Percentiles rank a stretch among this genome's conserved stretches.
phyloP scores from a whole-genome alignment of 768 basidiomycete species.

The Dentipellis sp. region DNA sequence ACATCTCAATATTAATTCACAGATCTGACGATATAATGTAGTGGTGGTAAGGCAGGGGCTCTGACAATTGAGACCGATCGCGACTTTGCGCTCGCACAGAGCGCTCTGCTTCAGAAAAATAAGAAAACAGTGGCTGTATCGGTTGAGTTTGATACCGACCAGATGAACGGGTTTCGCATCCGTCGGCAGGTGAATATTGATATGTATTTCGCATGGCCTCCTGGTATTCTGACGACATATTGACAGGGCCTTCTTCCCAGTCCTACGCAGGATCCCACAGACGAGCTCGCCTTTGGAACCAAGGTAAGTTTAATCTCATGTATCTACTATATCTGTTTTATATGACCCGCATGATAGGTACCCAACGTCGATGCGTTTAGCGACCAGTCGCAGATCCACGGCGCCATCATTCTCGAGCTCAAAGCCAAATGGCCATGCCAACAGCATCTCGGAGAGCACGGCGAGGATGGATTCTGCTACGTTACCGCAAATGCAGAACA shows the following conservation, averaged over 20 bases:
- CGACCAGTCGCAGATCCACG: not conserved
- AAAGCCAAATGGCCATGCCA: not conserved
- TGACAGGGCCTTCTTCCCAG: too few species aligned
- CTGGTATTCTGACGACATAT: too few species aligned
- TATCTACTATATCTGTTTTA: not conserved
- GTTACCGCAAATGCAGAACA: not conserved
- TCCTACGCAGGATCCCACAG: too few species aligned
- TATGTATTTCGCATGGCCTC: not conserved
- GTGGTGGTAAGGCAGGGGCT: slow-evolving; percentile 2
- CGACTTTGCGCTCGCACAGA: not conserved
- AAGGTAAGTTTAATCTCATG: not conserved
- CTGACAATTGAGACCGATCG: not conserved
- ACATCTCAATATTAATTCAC: not conserved
- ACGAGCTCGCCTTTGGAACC: not conserved
- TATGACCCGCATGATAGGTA: not conserved
- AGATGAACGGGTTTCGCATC: not conserved
- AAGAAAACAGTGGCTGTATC: not conserved
- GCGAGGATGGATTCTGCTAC: not conserved
- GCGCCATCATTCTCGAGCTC: not conserved
- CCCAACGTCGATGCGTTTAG: not conserved
- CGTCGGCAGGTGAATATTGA: not conserved
- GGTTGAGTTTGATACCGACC: not conserved
- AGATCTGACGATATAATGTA: not conserved
- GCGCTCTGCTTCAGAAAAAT: not conserved
- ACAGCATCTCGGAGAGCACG: slow-evolving; percentile 3